Percentiles rank a stretch among this genome's conserved stretches.
These are phyloP conservation scores for Zygosaccharomyces rouxii DNA, from an alignment of 805 yeast genomes.

Conservation along the genomic window DNA sequence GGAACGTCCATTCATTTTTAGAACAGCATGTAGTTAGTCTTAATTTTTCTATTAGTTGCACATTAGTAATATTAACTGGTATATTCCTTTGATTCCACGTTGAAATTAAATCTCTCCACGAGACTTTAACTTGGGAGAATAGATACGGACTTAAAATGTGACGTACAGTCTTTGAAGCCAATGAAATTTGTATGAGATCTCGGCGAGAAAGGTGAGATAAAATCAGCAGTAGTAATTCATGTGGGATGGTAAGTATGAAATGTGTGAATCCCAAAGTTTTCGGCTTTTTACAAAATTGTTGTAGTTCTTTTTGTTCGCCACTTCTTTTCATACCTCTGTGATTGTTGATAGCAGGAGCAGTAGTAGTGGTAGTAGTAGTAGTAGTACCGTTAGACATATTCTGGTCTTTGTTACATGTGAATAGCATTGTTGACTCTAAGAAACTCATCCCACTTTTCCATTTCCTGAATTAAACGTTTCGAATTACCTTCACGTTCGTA, in stretches of 20 bases:
- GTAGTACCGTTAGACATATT: not conserved
- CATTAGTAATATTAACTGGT: slow-evolving; percentile 8
- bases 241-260: slow-evolving; percentile 15
- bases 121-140: slow-evolving; percentile 13
- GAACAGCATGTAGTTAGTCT: slow-evolving; percentile 29
- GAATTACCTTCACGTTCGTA: slow-evolving; percentile 40
- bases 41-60: slow-evolving; percentile 24
- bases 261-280: not conserved
- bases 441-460: slow-evolving; percentile 29
- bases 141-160: slow-evolving; percentile 13
- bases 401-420: slow-evolving; percentile 9
- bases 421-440: slow-evolving; percentile 20
- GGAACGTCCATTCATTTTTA: slow-evolving; percentile 36
- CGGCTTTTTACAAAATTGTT: not conserved
- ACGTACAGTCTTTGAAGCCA: slow-evolving; percentile 13
- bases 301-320: not conserved
- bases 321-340: slow-evolving; percentile 2
- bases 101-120: slow-evolving; percentile 15
- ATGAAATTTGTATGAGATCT: slow-evolving; percentile 16
- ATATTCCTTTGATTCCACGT: slow-evolving; percentile 10
- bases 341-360: not conserved
- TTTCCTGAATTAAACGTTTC: slow-evolving; percentile 22
- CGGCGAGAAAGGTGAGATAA: slow-evolving; percentile 7
- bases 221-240: slow-evolving; percentile 16
- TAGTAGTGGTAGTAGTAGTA: not conserved